Percentiles rank a stretch among this genome's conserved stretches.
Evolutionary conservation across 352 stramenopile species (phyloP).

Genomic region (Globisporangium mamillatum): DNA sequence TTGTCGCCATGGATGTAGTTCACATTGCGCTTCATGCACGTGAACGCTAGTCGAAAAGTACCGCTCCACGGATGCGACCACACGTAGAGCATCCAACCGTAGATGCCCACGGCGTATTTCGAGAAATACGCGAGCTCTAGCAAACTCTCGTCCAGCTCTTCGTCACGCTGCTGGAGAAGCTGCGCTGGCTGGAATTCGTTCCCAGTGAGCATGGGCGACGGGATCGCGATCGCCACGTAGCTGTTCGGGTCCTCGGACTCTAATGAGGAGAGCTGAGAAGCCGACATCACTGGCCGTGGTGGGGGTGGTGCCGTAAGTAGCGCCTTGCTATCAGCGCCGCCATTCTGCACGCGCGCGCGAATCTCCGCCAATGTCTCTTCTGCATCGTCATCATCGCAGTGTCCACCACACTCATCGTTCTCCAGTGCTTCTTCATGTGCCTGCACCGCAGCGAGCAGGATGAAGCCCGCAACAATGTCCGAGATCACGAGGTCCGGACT

Average conservation of each 20-base stretch:
- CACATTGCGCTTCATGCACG: constrained; percentile 59
- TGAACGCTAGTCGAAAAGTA: constrained; percentile 70
- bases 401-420: constrained; percentile 19
- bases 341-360: constrained; percentile 35
- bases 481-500: constrained; percentile 86
- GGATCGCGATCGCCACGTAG: constrained; percentile 55
- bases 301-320: neutral
- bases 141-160: constrained; percentile 44
- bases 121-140: constrained; percentile 79
- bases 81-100: constrained; percentile 89
- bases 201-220: constrained; percentile 19
- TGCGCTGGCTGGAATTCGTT: constrained; percentile 10
- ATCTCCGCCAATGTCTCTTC: constrained; percentile 54
- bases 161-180: constrained; percentile 38
- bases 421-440: constrained; percentile 65
- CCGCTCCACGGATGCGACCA: constrained; percentile 88
- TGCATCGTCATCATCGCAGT: constrained; percentile 28
- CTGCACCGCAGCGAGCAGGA: constrained; percentile 77
- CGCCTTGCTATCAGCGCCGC: neutral
- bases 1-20: constrained; percentile 84
- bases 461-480: constrained; percentile 84
- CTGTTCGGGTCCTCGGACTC: constrained; percentile 21
- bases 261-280: constrained; percentile 25
- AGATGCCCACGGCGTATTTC: constrained; percentile 86
- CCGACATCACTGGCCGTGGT: constrained; percentile 12